phyloP scores from a whole-genome alignment of 1,139 yeast species.

The Scheffersomyces stambukii region DNA sequence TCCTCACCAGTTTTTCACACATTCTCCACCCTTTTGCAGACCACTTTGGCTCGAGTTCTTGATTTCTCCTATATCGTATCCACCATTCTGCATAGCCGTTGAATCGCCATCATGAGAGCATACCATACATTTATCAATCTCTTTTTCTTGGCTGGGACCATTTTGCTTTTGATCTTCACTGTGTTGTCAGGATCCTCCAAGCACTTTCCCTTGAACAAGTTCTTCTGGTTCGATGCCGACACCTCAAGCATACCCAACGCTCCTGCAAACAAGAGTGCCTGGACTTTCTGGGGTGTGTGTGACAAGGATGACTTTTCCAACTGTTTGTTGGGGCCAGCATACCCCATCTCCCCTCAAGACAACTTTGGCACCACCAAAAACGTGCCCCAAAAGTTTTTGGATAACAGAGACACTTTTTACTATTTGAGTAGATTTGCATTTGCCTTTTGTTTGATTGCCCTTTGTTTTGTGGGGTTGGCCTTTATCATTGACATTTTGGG shows the following conservation, averaged over 20 bases:
- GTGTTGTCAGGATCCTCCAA: constrained; percentile 64
- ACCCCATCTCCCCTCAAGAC: constrained; percentile 68
- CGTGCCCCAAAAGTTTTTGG: constrained; percentile 53
- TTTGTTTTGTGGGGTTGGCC: constrained; percentile 48
- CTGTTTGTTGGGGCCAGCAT: constrained; percentile 48
- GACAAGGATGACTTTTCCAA: constrained; percentile 40
- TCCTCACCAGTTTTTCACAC: no score
- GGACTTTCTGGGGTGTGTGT: constrained; percentile 87
- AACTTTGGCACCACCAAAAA: constrained; percentile 51
- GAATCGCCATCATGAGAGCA: constrained; percentile 24
- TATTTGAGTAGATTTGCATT: constrained; percentile 70
- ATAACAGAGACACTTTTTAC: constrained; percentile 56
- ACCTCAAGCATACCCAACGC: constrained; percentile 56
- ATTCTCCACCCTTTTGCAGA: no score
- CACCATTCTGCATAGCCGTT: not conserved
- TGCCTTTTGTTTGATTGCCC: constrained; percentile 58
- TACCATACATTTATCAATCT: constrained; percentile 33
- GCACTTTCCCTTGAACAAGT: constrained; percentile 57
- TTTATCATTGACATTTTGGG: constrained; percentile 39
- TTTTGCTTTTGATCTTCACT: constrained; percentile 55
- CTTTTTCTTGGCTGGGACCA: constrained; percentile 46
- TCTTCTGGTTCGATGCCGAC: constrained; percentile 72
- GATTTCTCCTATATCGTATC: not conserved
- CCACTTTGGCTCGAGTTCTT: no score
- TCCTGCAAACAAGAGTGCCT: constrained; percentile 47